Conservation (phyloP, 1,284 basidiomycete genomes). For the Heterobasidion annosum region DNA sequence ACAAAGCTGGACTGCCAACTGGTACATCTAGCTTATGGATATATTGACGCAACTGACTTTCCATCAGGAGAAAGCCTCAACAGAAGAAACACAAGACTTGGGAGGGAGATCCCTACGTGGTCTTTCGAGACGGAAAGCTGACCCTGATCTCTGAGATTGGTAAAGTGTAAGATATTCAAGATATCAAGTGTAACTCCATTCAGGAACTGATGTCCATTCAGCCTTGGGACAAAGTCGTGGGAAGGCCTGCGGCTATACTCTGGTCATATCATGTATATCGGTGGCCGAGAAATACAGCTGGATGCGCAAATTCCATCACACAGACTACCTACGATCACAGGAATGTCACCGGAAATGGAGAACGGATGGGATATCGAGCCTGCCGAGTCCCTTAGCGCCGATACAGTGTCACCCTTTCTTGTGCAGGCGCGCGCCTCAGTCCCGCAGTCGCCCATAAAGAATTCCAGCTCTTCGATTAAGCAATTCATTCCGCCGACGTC, state of each 20-base stretch:
- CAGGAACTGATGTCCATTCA: slow-evolving; percentile 17
- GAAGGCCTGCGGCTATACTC: slow-evolving; percentile 42
- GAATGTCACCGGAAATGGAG: slow-evolving; percentile 18
- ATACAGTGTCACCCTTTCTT: neutral
- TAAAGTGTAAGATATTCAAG: slow-evolving; percentile 39
- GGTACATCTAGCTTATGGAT: slow-evolving; percentile 28
- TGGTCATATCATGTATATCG: slow-evolving; percentile 42
- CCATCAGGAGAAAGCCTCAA: slow-evolving; percentile 65
- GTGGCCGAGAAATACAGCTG: slow-evolving; percentile 55
- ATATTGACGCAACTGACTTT: neutral
- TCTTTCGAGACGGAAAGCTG: slow-evolving; percentile 37
- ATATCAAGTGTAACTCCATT: slow-evolving; percentile 3
- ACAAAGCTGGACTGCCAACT: slow-evolving; percentile 61
- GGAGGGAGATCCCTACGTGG: slow-evolving; percentile 73
- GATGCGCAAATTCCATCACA: slow-evolving; percentile 38
- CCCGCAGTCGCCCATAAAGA: slow-evolving; percentile 7
- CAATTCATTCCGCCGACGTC: slow-evolving; percentile 46
- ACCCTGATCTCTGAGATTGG: slow-evolving; percentile 63
- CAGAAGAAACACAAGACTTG: slow-evolving; percentile 82
- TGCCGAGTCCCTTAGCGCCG: neutral
- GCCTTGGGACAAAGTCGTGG: slow-evolving; percentile 55
- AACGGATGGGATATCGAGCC: slow-evolving; percentile 18
- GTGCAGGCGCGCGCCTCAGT: neutral
- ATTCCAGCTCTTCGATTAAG: slow-evolving; percentile 16
- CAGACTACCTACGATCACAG: slow-evolving; percentile 39